Evolutionary conservation across 2,329 filamentous ascomycete species (phyloP).

Genomic region (Fusarium verrucosum): DNA sequence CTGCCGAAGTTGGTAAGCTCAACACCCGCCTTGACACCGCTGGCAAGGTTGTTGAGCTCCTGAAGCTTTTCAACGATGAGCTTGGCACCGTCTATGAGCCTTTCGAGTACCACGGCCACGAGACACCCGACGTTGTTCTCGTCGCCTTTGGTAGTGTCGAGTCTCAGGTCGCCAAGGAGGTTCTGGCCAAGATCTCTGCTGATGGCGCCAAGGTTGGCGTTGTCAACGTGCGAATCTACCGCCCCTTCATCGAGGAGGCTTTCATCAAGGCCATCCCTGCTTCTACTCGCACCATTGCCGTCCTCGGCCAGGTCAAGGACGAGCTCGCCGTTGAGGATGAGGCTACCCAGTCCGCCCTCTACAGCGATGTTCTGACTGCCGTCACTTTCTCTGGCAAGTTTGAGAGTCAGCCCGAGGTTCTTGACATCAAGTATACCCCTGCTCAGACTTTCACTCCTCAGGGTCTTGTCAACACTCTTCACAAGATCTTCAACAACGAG

Average conservation of each 20-base stretch:
- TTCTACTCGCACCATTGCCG: constrained; percentile 78
- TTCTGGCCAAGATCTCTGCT: constrained; percentile 75
- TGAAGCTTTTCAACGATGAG: constrained; percentile 85
- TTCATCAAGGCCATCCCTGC: constrained; percentile 85
- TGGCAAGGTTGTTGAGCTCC: constrained; percentile 74
- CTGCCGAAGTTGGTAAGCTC: constrained; percentile 67
- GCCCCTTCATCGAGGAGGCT: constrained; percentile 93
- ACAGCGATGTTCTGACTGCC: constrained; percentile 88
- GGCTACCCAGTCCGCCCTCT: constrained; percentile 83
- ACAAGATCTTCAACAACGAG: constrained; percentile 65
- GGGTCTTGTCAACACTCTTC: constrained; percentile 61
- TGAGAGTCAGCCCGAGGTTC: constrained; percentile 68
- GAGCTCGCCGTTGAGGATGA: constrained; percentile 77
- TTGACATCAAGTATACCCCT: constrained; percentile 91
- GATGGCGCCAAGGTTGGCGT: constrained; percentile 84
- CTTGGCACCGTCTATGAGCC: constrained; percentile 91
- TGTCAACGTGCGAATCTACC: constrained; percentile 91
- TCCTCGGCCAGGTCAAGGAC: constrained; percentile 87
- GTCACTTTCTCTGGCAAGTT: constrained; percentile 80
- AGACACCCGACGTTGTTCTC: constrained; percentile 80
- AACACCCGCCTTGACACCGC: constrained; percentile 77
- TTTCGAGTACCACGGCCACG: constrained; percentile 93
- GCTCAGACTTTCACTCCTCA: constrained; percentile 65
- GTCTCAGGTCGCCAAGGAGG: constrained; percentile 83
- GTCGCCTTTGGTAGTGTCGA: constrained; percentile 95